Percentiles rank a stretch among this genome's conserved stretches.
Evolutionary conservation across 2,329 filamentous ascomycete species (phyloP).

Genomic region (Xylaria sp.): DNA sequence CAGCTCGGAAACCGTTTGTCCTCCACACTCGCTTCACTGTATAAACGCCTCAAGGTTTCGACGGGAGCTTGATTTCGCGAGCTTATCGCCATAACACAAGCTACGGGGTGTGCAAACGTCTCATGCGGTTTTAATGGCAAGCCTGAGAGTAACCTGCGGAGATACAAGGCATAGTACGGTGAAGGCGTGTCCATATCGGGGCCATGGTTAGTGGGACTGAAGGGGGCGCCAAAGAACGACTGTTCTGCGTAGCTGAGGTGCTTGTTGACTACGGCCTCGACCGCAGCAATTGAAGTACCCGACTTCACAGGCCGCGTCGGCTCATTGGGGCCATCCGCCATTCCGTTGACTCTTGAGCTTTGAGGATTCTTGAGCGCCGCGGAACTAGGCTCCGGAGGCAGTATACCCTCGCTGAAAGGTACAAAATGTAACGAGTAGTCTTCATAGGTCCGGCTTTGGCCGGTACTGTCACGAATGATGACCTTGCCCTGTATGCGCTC

Average conservation of each 20-base stretch:
- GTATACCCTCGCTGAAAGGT: conserved; percentile 57
- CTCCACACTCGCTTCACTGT: conserved; percentile 76
- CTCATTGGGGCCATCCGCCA: conserved; percentile 23
- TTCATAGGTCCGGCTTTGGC: conserved; percentile 75
- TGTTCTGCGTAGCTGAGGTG: conserved; percentile 73
- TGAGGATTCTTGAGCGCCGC: conserved; percentile 31
- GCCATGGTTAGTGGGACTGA: conserved; percentile 38
- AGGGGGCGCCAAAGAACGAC: conserved; percentile 39
- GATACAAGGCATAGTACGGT: conserved; percentile 78
- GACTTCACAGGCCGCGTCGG: conserved; percentile 15
- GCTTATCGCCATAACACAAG: conserved; percentile 90
- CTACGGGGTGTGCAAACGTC: conserved; percentile 90
- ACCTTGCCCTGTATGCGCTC: conserved; percentile 84
- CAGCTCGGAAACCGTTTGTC: conserved; percentile 70
- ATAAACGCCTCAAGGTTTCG: conserved; percentile 78
- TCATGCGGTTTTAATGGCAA: conserved; percentile 77
- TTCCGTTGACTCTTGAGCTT: conserved; percentile 28
- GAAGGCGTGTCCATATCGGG: conserved; percentile 54
- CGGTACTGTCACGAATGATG: conserved; percentile 82
- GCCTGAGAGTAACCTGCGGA: conserved; percentile 76
- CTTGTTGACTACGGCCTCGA: conserved; percentile 74
- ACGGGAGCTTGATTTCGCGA: conserved; percentile 80
- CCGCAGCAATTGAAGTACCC: conserved; percentile 52
- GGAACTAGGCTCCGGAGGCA: conserved; percentile 42
- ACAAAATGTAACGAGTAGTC: conserved; percentile 88